phyloP scores from a whole-genome alignment of 2,329 filamentous ascomycete genomes.

The Exophiala xenobiotica region DNA sequence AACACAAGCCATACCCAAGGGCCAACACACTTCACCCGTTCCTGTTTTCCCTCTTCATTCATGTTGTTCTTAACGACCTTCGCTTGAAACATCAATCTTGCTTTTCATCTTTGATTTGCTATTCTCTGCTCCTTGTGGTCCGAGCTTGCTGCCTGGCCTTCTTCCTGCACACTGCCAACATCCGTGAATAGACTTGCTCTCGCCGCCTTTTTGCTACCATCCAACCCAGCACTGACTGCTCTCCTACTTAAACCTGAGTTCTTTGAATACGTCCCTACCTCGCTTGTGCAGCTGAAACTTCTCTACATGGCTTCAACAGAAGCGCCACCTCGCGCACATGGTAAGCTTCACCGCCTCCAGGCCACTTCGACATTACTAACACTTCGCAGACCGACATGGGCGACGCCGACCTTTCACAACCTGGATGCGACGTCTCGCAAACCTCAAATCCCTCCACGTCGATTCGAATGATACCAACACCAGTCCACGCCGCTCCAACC shows the following conservation, averaged over 20 bases:
- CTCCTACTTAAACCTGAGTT: too few relatives aligned
- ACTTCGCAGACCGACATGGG: slow-evolving; percentile 62
- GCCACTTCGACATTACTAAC: background rate
- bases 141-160: background rate
- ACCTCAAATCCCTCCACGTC: slow-evolving; percentile 73
- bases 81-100: too few relatives aligned
- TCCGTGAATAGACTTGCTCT: too few relatives aligned
- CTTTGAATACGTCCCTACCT: too few relatives aligned
- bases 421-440: slow-evolving; percentile 92
- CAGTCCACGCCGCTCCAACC: slow-evolving; percentile 25
- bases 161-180: too few relatives aligned
- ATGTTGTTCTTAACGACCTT: background rate
- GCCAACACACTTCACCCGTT: background rate
- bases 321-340: slow-evolving; percentile 26
- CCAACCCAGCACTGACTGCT: too few relatives aligned
- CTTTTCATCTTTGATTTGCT: too few relatives aligned
- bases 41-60: background rate
- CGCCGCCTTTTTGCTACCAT: too few relatives aligned
- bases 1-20: too few relatives aligned
- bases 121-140: background rate
- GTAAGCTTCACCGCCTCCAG: slow-evolving; percentile 13
- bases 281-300: background rate
- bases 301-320: slow-evolving; percentile 30
- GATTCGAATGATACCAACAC: slow-evolving; percentile 42
- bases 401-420: slow-evolving; percentile 84